These are phyloP conservation scores for Schizosaccharomyces octosporus DNA, from an alignment of 805 yeast species.

Conservation along the genomic window DNA sequence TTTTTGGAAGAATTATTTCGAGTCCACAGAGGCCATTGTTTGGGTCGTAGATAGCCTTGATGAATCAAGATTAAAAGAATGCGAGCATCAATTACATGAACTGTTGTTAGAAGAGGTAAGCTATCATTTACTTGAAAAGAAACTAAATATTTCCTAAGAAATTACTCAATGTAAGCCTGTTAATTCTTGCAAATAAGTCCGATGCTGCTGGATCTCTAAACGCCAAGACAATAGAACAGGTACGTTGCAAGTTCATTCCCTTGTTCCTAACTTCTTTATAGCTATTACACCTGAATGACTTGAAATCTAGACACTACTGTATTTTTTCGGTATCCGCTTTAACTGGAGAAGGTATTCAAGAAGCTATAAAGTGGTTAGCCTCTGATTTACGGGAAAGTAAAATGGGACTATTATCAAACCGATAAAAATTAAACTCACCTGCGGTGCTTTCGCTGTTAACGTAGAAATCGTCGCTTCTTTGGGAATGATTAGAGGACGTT, in stretches of 20 bases:
- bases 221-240: neutral
- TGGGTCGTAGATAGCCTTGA: constrained; percentile 68
- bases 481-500: too few species aligned
- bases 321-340: constrained; percentile 25
- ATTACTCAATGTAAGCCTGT: constrained; percentile 41
- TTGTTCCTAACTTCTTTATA: neutral
- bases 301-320: neutral
- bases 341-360: constrained; percentile 19
- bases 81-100: constrained; percentile 35
- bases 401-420: constrained; percentile 6
- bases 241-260: neutral
- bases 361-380: constrained; percentile 22
- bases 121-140: neutral
- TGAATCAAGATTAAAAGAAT: constrained; percentile 37
- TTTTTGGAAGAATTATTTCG: constrained; percentile 87
- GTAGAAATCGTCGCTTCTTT: too few species aligned
- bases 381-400: constrained; percentile 19
- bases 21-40: constrained; percentile 46
- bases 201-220: constrained; percentile 22
- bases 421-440: neutral
- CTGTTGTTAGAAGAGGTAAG: constrained; percentile 29
- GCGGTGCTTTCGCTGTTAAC: too few species aligned
- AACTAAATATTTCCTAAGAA: constrained; percentile 17
- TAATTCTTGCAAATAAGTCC: constrained; percentile 48
- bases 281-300: neutral